phyloP scores from a whole-genome alignment of 148 eudicot genomes.

The Tetragonia tetragonoides region DNA sequence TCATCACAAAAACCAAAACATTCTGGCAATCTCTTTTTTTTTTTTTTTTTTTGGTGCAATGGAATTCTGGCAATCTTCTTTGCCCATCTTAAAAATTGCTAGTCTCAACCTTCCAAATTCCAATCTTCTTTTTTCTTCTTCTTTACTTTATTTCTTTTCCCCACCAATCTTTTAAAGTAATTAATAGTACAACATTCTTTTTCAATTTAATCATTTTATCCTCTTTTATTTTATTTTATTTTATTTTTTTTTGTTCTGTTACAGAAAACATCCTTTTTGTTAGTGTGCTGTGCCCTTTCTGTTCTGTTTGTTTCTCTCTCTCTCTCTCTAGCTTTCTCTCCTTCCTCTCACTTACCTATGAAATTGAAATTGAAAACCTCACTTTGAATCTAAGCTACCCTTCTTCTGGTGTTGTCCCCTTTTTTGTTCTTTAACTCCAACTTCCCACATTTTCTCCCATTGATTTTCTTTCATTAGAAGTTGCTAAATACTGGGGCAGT shows the following conservation, averaged over 20 bases:
- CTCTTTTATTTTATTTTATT: background rate
- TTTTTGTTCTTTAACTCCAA: slow-evolving; percentile 17
- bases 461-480: background rate
- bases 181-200: background rate
- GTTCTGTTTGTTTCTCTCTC: background rate
- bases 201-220: background rate
- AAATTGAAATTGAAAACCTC: slow-evolving; percentile 29
- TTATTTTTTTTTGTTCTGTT: background rate
- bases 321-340: background rate
- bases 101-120: background rate
- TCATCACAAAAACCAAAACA: slow-evolving; percentile 20
- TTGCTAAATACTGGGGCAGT: background rate
- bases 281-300: background rate
- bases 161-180: too few relatives aligned
- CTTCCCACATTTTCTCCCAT: slow-evolving; percentile 1
- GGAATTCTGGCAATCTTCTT: slow-evolving; percentile 8
- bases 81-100: slow-evolving; percentile 21
- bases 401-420: slow-evolving; percentile 17
- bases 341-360: slow-evolving; percentile 22
- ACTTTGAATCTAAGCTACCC: slow-evolving; percentile 64
- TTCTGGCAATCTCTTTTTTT: background rate
- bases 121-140: too few relatives aligned
- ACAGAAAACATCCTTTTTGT: slow-evolving; percentile 9
- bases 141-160: background rate
- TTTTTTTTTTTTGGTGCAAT: too few relatives aligned